Base-by-base conservation (phyloP, 257 asterid species). In the Przewalskia tangutica region DNA sequence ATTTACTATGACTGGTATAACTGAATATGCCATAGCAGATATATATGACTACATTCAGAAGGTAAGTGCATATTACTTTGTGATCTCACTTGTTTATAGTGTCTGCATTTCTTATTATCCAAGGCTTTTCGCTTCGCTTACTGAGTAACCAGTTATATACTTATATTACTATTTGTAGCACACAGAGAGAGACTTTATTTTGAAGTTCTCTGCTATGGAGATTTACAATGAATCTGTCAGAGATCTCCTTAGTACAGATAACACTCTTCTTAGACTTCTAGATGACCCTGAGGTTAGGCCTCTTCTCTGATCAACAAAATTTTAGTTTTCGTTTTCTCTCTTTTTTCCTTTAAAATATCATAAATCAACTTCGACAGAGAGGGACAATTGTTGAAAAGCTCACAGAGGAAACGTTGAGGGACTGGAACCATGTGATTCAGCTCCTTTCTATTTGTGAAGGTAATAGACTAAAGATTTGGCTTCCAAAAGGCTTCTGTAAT, bases 141-240 rank as follows among this genome's bases (percentile, higher is more conserved):
- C 80, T 75, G 40, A 66, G 13, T 14, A 14, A 56, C 34, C n/a
- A 75, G 27, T 64, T 70, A 66, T 59, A 76, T 50, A 75, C 18
- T 64, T 70, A 66, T 59, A 76, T 50, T 78, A 77, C 77, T 78
- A 75, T 59, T 79, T 88, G 83, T 90, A 95, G 99, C 98, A 95
- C 78, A 84, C 85, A 0, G 97, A 94, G 79, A 89, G 99, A 84
- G 92, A 91, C 56, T 95, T 87, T 46, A 83, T 90, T 54, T 79
- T 91, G 89, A 95, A 92, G 86, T 95, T 95, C 82, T 95, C 97
- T 51, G 98, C 99, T 62, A 86, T 95, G 95, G 99, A 95, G 87
- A 95, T 95, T 81, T 94, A 95, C 84, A 95, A 95, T 54, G 99
- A 95, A 84, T 95, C 97, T 23, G 98, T 95, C 2, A 54, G 98